Base-by-base conservation (phyloP, 2,329 filamentous ascomycete genomes). In the Hortaea sp. region DNA sequence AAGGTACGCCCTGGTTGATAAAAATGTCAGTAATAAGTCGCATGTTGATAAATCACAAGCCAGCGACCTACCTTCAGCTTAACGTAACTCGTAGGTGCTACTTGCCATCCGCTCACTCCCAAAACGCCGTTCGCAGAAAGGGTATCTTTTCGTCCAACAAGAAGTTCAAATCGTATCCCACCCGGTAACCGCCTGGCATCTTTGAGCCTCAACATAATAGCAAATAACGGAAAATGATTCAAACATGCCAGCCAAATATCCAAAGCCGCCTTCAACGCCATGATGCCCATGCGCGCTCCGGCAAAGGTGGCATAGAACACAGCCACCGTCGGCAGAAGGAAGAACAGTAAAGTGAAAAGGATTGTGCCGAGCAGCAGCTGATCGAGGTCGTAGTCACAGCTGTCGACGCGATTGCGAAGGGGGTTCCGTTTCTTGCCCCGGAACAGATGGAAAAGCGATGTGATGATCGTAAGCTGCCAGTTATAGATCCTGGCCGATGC, bases 301-400 rank as follows among this genome's bases (percentile, higher is more conserved):
- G 94, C 90, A 69, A 98, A 98, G 38, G 94, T 95, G 49, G 95
- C 75, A 62, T 98, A 98, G 64, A 97, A 98, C 39, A 98, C 92
- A 44, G 90, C 80, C 27, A 98, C 88, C 0, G 92, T 98, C 0
- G 92, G 92, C 3, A 98, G 73, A 11, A 98, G 75, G 65, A 97
- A 98, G 69, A 94, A 94, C 1, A 98, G 77, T 6, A 98, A 73
- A 0, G 92, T 97, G 63, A 98, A 98, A 13, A 98, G 73, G 49
- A 98, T 97, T 1, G 92, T 98, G 50, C 92, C 92, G 6, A 98
- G 82, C 5, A 98, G 81, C 4, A 98, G 78, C 68, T 98, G 94
- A 63, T 98, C 92, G 27, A 98, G 78, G 63, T 97, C 92, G 68
- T 98, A 98, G 69, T 97, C 92, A 73, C 92, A 98, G 41, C 89